phyloP scores from a whole-genome alignment of 495 filamentous ascomycete genomes.

The Penicillium bialowiezense region DNA sequence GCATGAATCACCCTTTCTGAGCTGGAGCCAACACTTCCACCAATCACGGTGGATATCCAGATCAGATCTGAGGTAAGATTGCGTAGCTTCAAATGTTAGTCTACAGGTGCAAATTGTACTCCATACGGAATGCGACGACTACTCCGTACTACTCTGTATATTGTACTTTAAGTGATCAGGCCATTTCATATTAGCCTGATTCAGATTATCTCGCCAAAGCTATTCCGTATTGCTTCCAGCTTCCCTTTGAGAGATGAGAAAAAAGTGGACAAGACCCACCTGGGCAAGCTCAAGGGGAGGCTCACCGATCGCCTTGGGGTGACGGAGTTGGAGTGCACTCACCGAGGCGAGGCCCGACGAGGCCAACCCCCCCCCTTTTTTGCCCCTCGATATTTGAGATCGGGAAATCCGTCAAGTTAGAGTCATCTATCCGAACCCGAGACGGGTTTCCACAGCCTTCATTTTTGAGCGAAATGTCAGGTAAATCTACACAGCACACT shows the following conservation, averaged over 20 bases:
- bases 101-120: no score
- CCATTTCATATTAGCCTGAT: background rate
- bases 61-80: constrained; percentile 5
- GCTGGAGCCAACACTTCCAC: background rate
- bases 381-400: background rate
- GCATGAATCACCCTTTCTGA: background rate
- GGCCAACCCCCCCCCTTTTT: background rate
- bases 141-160: no score
- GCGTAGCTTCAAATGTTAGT: background rate
- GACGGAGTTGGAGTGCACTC: background rate
- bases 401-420: background rate
- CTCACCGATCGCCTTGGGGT: background rate
- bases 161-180: background rate
- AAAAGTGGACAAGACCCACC: background rate
- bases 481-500: background rate
- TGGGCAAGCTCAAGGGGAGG: background rate
- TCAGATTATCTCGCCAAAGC: background rate
- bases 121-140: no score
- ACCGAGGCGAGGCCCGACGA: background rate
- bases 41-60: background rate
- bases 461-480: background rate
- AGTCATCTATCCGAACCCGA: background rate
- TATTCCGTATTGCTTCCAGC: no score
- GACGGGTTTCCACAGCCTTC: background rate
- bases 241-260: background rate